Evolutionary conservation across 306 rosid genomes (phyloP), one percentile per base, ranked within the genome.

Genomic region (Dalbergia cultrata): DNA sequence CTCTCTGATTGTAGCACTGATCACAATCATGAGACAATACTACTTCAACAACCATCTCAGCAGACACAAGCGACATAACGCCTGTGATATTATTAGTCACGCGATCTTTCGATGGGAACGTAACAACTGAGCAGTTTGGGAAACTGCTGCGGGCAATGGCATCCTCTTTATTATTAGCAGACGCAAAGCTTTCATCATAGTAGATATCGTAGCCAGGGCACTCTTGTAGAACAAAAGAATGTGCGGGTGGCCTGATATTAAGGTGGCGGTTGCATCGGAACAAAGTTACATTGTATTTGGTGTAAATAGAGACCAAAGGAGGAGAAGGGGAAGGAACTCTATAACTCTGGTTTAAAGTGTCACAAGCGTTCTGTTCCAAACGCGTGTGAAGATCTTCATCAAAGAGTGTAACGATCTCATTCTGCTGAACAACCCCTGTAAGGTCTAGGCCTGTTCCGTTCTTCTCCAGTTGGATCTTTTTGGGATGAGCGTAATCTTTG

Each of bases 261-360:
- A 8, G 64, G 5, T 6, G 0, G 35, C 1, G 65, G 5, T 82
- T 74, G 86, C 92, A 89, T 26, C n/a, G 81, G 34, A 79, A 89
- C 7, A 86, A 8, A 12, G 84, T 72, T 33, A 13, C 76, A 8
- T 71, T 74, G 4, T 2, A 43, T 13, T 21, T 13, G 16, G 56
- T 14, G 7, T 72, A n/a, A 70, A 73, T 18, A 53, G 77, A 77
- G 19, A 68, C 13, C 39, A 59, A 19, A 9, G 86, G 72, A 13
- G 80, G 31, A 26, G 31, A 63, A 45, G 62, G 17, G 5, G 61
- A 1, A 13, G 82, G 54, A 80, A 80, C 54, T 12, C 17, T 37
- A 4, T 21, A 63, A n/a, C 3, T 79, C 6, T 41, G 18, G 1
- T 22, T 81, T 47, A 80, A 71, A 4, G 44, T 18, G 8, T 44